phyloP scores from a whole-genome alignment of 2,329 filamentous ascomycete genomes.

The Falciphora oryzae region DNA sequence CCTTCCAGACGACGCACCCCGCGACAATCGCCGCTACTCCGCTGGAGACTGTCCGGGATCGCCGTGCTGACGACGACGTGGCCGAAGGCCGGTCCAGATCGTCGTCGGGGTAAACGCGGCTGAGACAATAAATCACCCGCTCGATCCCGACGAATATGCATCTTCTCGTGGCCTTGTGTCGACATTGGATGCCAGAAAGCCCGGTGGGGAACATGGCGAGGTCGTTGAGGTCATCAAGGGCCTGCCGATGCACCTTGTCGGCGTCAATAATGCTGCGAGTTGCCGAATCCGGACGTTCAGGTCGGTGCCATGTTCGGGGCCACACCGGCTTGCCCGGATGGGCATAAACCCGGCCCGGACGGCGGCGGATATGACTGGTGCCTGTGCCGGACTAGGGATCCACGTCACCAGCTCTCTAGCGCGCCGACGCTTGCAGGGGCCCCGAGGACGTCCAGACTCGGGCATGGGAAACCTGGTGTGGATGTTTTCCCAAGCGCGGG shows the following conservation, averaged over 20 bases:
- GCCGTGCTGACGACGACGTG: neutral
- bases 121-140: neutral
- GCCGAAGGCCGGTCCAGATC: neutral
- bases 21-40: neutral
- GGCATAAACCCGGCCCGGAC: no score
- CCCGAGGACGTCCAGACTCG: neutral
- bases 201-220: neutral
- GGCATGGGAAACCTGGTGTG: neutral
- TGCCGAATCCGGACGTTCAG: no score
- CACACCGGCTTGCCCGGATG: no score
- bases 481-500: neutral
- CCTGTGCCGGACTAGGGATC: neutral
- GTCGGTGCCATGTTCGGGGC: no score
- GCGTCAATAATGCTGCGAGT: no score
- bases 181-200: no score
- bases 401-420: neutral
- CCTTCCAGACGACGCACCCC: neutral
- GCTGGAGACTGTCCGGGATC: neutral
- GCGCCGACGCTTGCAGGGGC: no score
- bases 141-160: neutral
- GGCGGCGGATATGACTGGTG: neutral
- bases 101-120: neutral
- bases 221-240: neutral
- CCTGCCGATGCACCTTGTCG: no score
- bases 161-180: no score